Evolutionary conservation across 2,329 filamentous ascomycete species (phyloP).

Genomic region (Cladorrhinum sp.): DNA sequence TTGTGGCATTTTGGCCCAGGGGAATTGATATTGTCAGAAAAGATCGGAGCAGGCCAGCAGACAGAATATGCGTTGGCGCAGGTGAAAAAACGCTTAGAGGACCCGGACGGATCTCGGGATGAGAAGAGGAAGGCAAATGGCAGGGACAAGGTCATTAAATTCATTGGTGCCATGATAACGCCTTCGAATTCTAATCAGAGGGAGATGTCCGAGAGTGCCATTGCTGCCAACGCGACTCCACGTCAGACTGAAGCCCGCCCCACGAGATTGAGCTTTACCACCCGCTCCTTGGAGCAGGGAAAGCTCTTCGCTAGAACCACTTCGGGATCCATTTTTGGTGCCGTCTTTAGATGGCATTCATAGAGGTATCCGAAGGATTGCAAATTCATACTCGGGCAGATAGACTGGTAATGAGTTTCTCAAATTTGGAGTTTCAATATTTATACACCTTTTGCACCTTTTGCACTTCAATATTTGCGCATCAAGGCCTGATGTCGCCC

Average conservation of each 20-base stretch:
- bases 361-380: too few relatives aligned
- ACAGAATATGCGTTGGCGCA: neutral
- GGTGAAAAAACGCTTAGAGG: constrained; percentile 10
- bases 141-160: neutral
- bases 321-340: too few relatives aligned
- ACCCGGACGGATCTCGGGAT: neutral
- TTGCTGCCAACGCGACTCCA: constrained; percentile 27
- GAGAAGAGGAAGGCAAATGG: neutral
- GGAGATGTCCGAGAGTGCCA: constrained; percentile 15
- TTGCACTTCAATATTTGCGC: too few relatives aligned
- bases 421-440: too few relatives aligned
- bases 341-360: too few relatives aligned
- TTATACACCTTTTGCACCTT: too few relatives aligned
- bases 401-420: too few relatives aligned
- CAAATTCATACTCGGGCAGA: too few relatives aligned
- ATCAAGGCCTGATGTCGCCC: too few relatives aligned
- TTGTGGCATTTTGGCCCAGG: neutral
- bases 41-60: constrained; percentile 1
- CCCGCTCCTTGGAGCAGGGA: too few relatives aligned
- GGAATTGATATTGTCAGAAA: neutral
- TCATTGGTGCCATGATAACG: constrained; percentile 14
- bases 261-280: neutral
- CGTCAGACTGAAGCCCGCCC: constrained; percentile 30
- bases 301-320: too few relatives aligned
- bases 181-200: constrained; percentile 8